A percentile compares a stretch with the other conserved stretches of the same genome.
Conservation (phyloP, 2,329 filamentous ascomycete genomes). For the Delphinella strobiligena region DNA sequence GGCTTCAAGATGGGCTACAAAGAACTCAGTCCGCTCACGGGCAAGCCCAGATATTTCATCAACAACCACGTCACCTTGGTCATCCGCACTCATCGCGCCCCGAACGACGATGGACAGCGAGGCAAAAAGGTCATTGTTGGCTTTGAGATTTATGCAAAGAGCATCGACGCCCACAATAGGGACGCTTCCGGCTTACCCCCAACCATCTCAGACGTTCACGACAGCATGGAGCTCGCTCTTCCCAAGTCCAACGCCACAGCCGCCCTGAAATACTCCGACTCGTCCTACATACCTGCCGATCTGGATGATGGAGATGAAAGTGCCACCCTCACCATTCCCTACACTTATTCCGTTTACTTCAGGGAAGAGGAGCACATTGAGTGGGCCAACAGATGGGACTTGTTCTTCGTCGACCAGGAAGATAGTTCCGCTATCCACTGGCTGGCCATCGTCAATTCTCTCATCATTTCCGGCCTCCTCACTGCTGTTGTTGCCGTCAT, state of each 20-base stretch:
- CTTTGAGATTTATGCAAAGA: slow-evolving; percentile 85
- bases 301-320: slow-evolving; percentile 46
- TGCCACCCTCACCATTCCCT: slow-evolving; percentile 60
- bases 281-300: slow-evolving; percentile 46
- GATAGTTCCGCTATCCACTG: slow-evolving; percentile 74
- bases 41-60: slow-evolving; percentile 56
- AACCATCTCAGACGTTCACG: slow-evolving; percentile 50
- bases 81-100: slow-evolving; percentile 62
- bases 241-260: slow-evolving; percentile 48
- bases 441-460: slow-evolving; percentile 77
- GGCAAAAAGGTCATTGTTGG: slow-evolving; percentile 74
- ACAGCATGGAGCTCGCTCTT: slow-evolving; percentile 58
- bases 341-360: slow-evolving; percentile 85
- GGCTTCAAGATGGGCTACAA: slow-evolving; percentile 81
- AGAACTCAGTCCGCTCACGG: slow-evolving; percentile 48
- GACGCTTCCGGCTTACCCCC: slow-evolving; percentile 54
- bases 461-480: slow-evolving; percentile 69
- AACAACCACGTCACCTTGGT: slow-evolving; percentile 86
- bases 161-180: slow-evolving; percentile 52
- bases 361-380: slow-evolving; percentile 69
- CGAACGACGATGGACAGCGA: slow-evolving; percentile 53
- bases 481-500: slow-evolving; percentile 74
- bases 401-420: slow-evolving; percentile 81
- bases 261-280: slow-evolving; percentile 35
- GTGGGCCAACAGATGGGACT: slow-evolving; percentile 76